These are phyloP conservation scores for Pseudonectria buxi DNA, from an alignment of 2,329 filamentous ascomycete species.

Conservation along the genomic window DNA sequence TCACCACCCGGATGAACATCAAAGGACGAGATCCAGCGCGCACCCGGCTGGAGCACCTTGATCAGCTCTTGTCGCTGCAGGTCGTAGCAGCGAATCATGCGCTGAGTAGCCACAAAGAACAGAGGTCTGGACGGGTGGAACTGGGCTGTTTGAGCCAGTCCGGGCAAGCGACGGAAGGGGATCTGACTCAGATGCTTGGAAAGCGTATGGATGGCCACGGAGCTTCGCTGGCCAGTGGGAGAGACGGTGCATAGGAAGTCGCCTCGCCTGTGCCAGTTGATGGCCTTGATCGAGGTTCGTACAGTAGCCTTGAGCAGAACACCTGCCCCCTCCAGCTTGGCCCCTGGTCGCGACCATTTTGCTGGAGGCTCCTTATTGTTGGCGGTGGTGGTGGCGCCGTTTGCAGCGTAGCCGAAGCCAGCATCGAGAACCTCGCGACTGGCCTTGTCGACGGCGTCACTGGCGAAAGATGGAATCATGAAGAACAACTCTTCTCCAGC, in stretches of 20 bases:
- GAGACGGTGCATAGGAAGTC: conserved; percentile 94
- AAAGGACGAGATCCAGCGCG: conserved; percentile 87
- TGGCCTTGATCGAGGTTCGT: conserved; percentile 72
- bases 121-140: conserved; percentile 92
- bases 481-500: conserved; percentile 82
- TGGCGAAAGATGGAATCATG: conserved; percentile 68
- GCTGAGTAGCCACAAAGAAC: conserved; percentile 94
- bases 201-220: conserved; percentile 89
- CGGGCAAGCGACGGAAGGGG: conserved; percentile 74
- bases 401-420: conserved; percentile 89
- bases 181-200: conserved; percentile 93
- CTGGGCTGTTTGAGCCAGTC: conserved; percentile 75
- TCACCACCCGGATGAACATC: conserved; percentile 90
- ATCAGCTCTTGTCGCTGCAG: conserved; percentile 84
- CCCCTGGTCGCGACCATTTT: conserved; percentile 75
- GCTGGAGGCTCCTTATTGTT: conserved; percentile 68
- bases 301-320: conserved; percentile 77
- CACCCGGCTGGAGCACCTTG: conserved; percentile 88
- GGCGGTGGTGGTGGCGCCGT: conserved; percentile 45
- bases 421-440: conserved; percentile 74
- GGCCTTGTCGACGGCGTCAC: conserved; percentile 64
- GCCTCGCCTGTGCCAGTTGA: conserved; percentile 89
- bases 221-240: conserved; percentile 66
- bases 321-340: conserved; percentile 66
- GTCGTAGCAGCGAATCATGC: conserved; percentile 89